A percentile compares a stretch with the other conserved stretches of the same genome.
These are phyloP conservation scores for Mrakia hoshinonis DNA, from an alignment of 768 basidiomycete species.

Conservation along the genomic window DNA sequence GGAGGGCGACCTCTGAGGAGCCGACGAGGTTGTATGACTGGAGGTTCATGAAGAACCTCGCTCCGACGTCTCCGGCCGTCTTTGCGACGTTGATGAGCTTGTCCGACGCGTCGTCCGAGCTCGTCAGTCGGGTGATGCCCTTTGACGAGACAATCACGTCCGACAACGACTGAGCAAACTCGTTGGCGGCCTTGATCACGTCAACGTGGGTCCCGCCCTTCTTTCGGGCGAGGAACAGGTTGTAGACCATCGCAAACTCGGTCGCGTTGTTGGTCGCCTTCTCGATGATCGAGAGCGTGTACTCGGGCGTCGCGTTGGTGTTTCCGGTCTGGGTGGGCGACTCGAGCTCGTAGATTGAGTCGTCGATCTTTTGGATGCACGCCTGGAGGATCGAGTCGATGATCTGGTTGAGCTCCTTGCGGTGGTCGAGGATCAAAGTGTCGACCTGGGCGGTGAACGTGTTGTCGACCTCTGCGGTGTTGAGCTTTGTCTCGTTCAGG, in stretches of 20 bases:
- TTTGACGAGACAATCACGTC: slow-evolving; percentile 91
- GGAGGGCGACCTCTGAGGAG: slow-evolving; percentile 74
- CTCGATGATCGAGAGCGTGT: slow-evolving; percentile 96
- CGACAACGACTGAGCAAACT: slow-evolving; percentile 82
- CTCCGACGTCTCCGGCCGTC: slow-evolving; percentile 72
- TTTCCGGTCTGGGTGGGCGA: slow-evolving; percentile 91
- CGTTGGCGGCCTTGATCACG: slow-evolving; percentile 95
- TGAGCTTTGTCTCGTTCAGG: slow-evolving; percentile 75
- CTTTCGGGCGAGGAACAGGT: slow-evolving; percentile 71
- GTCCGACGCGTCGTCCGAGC: slow-evolving; percentile 85
- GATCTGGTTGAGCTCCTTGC: slow-evolving; percentile 95
- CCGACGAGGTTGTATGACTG: slow-evolving; percentile 86
- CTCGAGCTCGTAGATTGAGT: slow-evolving; percentile 93
- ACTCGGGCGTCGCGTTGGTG: slow-evolving; percentile 94
- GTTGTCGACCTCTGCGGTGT: slow-evolving; percentile 71
- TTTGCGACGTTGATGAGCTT: slow-evolving; percentile 78
- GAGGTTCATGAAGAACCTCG: slow-evolving; percentile 88
- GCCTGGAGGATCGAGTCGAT: slow-evolving; percentile 97
- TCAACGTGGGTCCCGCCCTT: slow-evolving; percentile 90
- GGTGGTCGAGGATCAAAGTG: slow-evolving; percentile 86
- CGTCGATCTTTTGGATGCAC: slow-evolving; percentile 93
- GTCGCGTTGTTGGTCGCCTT: slow-evolving; percentile 89
- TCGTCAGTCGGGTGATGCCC: slow-evolving; percentile 85
- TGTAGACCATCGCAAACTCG: slow-evolving; percentile 91
- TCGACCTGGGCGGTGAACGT: slow-evolving; percentile 96